phyloP scores from a whole-genome alignment of 768 basidiomycete species.

The Suillus subalutaceus region DNA sequence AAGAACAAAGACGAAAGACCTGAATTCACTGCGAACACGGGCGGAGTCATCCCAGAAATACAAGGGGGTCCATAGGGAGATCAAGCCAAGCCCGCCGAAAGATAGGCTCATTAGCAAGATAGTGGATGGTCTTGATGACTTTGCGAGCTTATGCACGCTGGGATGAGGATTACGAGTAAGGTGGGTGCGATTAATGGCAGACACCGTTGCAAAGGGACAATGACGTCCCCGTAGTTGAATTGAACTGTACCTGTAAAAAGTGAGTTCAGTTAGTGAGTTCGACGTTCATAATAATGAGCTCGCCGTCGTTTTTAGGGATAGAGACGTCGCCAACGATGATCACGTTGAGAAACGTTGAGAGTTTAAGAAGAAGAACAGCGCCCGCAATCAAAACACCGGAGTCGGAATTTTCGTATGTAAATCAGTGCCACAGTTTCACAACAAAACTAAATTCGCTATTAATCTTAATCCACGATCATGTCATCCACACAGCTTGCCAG shows the following conservation, averaged over 20 bases:
- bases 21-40: conserved; percentile 62
- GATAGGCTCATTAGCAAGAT: conserved; percentile 68
- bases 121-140: conserved; percentile 48
- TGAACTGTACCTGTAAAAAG: neutral
- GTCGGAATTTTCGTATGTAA: conserved; percentile 30
- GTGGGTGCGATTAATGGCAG: conserved; percentile 33
- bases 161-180: conserved; percentile 33
- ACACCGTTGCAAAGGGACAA: conserved; percentile 45
- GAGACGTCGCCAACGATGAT: conserved; percentile 12
- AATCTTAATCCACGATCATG: neutral
- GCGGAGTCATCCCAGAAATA: conserved; percentile 52
- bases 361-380: conserved; percentile 17
- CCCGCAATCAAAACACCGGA: conserved; percentile 25
- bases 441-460: conserved; percentile 4
- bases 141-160: conserved; percentile 34
- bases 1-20: conserved; percentile 70
- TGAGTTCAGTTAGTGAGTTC: neutral
- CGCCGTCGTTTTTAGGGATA: conserved; percentile 4
- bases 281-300: neutral
- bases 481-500: neutral
- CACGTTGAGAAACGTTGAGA: conserved; percentile 14
- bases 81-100: conserved; percentile 60
- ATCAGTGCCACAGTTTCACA: conserved; percentile 22
- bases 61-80: conserved; percentile 60
- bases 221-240: conserved; percentile 13